Percentiles rank a stretch among this genome's conserved stretches.
phyloP scores from a whole-genome alignment of 805 yeast species.

The Kodamaea fukazawae region DNA sequence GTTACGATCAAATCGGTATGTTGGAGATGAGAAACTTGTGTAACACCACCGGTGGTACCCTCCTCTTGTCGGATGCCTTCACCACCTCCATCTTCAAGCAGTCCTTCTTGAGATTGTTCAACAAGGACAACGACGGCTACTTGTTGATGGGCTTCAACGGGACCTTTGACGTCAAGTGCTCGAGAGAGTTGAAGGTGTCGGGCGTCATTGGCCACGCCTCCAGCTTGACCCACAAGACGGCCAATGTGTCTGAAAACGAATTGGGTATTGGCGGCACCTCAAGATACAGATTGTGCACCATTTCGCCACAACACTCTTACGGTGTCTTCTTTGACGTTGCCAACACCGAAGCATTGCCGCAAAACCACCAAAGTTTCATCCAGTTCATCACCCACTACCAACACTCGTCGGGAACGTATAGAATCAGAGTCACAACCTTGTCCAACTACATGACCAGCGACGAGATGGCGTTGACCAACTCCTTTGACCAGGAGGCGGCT shows the following conservation, averaged over 20 bases:
- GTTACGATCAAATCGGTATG: constrained; percentile 94
- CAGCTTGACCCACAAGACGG: constrained; percentile 62
- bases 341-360: constrained; percentile 43
- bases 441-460: constrained; percentile 53
- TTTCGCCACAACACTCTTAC: constrained; percentile 85
- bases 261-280: constrained; percentile 93
- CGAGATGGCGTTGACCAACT: constrained; percentile 46
- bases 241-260: constrained; percentile 86
- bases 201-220: constrained; percentile 95
- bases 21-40: constrained; percentile 88
- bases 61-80: constrained; percentile 87
- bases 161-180: constrained; percentile 79
- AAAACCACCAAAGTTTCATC: constrained; percentile 51
- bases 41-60: constrained; percentile 85
- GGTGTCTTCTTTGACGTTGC: constrained; percentile 84
- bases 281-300: constrained; percentile 79
- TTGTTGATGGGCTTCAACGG: constrained; percentile 91
- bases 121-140: constrained; percentile 83
- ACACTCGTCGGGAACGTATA: constrained; percentile 88
- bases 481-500: constrained; percentile 99
- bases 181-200: constrained; percentile 81
- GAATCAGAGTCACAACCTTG: constrained; percentile 89
- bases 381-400: constrained; percentile 93
- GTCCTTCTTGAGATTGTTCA: constrained; percentile 81
- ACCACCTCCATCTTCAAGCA: constrained; percentile 93